Evolutionary conservation across 192 early-diverging fungal genomes (phyloP).

Genomic region (Linnemannia zychae): DNA sequence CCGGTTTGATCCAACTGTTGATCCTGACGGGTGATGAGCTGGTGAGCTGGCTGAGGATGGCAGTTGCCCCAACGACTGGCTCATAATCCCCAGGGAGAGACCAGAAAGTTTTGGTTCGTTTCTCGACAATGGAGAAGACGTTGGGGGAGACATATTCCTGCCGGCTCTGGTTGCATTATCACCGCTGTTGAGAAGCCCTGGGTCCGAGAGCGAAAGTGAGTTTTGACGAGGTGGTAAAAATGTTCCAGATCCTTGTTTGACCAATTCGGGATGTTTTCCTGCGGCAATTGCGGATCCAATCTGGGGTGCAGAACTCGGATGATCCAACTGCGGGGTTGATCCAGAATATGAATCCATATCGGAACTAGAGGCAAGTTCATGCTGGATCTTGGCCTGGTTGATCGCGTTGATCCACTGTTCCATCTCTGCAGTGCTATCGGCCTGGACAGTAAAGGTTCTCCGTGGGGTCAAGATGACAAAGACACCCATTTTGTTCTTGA

Average conservation of each 20-base stretch:
- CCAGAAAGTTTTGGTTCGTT: conserved; percentile 31
- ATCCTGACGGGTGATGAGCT: background rate
- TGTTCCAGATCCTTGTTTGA: conserved; percentile 38
- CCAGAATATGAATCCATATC: conserved; percentile 43
- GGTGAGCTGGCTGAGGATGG: background rate
- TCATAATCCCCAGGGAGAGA: conserved; percentile 33
- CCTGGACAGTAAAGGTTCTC: conserved; percentile 80
- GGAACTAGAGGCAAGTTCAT: conserved; percentile 47
- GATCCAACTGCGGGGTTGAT: conserved; percentile 26
- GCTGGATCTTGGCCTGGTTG: conserved; percentile 55
- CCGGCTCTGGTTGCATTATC: background rate
- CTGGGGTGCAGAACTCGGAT: conserved; percentile 14
- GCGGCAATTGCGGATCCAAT: background rate
- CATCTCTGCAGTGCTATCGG: conserved; percentile 65
- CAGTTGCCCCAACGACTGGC: conserved; percentile 37
- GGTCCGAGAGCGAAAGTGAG: conserved; percentile 44
- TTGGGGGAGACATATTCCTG: conserved; percentile 15
- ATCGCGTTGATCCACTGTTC: conserved; percentile 74
- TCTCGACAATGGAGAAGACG: conserved; percentile 11
- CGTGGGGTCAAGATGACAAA: conserved; percentile 84
- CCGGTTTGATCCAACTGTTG: background rate
- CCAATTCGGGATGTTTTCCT: conserved; percentile 18
- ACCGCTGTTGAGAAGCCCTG: conserved; percentile 18
- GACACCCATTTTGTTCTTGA: conserved; percentile 76
- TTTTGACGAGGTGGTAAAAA: conserved; percentile 13